Percentiles rank a stretch among this genome's conserved stretches.
Conservation (phyloP, 2,329 filamentous ascomycete genomes). For the Pyrenophora tritici-repentis region DNA sequence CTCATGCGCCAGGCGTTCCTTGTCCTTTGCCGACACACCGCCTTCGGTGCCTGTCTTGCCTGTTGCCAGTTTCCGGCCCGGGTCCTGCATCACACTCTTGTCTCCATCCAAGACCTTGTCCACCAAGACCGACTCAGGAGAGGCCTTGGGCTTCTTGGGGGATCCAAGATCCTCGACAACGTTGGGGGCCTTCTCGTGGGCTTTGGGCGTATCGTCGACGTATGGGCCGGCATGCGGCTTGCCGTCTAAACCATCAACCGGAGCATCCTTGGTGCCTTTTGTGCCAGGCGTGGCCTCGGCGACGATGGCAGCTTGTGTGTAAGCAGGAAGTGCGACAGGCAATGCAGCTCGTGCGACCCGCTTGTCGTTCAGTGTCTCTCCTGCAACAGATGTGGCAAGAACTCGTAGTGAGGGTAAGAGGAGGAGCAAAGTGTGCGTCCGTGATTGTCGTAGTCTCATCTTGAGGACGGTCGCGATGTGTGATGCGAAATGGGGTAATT, state of each 20-base stretch:
- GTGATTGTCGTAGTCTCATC: slow-evolving; percentile 65
- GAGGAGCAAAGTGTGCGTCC: slow-evolving; percentile 55
- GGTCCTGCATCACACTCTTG: slow-evolving; percentile 93
- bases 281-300: slow-evolving; percentile 29
- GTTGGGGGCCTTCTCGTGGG: slow-evolving; percentile 38
- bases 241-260: slow-evolving; percentile 90
- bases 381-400: slow-evolving; percentile 55
- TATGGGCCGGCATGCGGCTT: slow-evolving; percentile 88
- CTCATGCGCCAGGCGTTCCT: slow-evolving; percentile 72
- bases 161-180: slow-evolving; percentile 47
- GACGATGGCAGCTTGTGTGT: slow-evolving; percentile 25
- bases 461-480: slow-evolving; percentile 24
- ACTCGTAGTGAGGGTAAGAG: slow-evolving; percentile 66
- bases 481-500: slow-evolving; percentile 9
- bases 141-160: slow-evolving; percentile 33
- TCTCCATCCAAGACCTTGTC: slow-evolving; percentile 56
- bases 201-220: slow-evolving; percentile 58
- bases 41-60: slow-evolving; percentile 88
- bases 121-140: slow-evolving; percentile 33
- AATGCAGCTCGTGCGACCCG: slow-evolving; percentile 38
- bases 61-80: slow-evolving; percentile 73
- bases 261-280: slow-evolving; percentile 75
- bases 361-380: slow-evolving; percentile 32
- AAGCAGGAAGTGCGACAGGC: slow-evolving; percentile 22
- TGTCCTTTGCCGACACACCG: slow-evolving; percentile 85